Percentiles rank a stretch among this genome's conserved stretches.
phyloP scores from a whole-genome alignment of 306 rosid species.

The Datisca glomerata region DNA sequence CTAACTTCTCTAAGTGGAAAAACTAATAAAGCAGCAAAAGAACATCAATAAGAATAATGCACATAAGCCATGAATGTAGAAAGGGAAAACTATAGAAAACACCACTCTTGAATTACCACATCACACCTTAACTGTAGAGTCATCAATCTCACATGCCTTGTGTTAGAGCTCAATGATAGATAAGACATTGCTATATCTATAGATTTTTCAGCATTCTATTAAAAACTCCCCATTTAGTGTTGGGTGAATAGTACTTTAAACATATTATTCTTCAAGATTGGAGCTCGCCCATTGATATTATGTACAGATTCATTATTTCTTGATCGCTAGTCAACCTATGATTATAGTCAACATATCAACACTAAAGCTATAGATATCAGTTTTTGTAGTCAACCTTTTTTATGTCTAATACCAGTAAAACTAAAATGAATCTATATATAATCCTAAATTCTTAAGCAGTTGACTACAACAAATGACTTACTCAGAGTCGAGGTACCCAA shows the following conservation, averaged over 20 bases:
- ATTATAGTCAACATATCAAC: conserved; percentile 22
- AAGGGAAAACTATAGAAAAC: too few species aligned
- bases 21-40: too few species aligned
- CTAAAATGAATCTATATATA: too few species aligned
- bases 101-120: too few species aligned
- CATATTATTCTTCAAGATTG: conserved; percentile 14
- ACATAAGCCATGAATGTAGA: too few species aligned
- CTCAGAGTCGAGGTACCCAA: conserved; percentile 32
- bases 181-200: conserved; percentile 17
- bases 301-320: not conserved
- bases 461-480: conserved; percentile 21
- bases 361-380: conserved; percentile 25
- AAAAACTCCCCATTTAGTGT: conserved; percentile 11
- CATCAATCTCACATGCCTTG: too few species aligned
- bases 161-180: not conserved
- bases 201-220: conserved; percentile 1
- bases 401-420: too few species aligned
- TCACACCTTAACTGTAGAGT: too few species aligned
- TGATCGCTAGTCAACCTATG: conserved; percentile 12
- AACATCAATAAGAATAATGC: too few species aligned
- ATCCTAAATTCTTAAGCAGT: not conserved
- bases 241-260: conserved; percentile 15
- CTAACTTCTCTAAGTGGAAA: too few species aligned
- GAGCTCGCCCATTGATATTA: conserved; percentile 14
- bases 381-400: conserved; percentile 15